These are phyloP conservation scores for Primulina huaijiensis DNA, from an alignment of 257 asterid species.

Conservation along the genomic window DNA sequence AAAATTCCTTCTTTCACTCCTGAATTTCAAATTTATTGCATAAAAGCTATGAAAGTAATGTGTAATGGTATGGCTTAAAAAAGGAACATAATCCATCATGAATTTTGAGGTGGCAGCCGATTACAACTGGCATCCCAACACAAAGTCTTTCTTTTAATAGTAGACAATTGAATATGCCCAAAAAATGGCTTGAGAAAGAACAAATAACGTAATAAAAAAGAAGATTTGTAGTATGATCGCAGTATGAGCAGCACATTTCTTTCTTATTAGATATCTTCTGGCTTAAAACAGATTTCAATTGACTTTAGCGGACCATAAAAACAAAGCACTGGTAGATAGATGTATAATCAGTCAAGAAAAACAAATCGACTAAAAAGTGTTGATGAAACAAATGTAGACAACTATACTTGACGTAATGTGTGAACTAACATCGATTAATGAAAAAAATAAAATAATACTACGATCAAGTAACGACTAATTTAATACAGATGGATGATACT, in stretches of 20 bases:
- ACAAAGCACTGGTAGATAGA: neutral
- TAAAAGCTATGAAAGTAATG: no score
- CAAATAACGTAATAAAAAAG: neutral
- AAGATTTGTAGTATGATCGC: no score
- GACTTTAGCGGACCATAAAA: neutral
- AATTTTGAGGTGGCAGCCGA: neutral
- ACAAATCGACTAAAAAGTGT: neutral
- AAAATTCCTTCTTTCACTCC: neutral
- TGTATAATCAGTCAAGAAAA: no score
- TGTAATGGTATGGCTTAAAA: neutral
- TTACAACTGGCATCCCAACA: neutral
- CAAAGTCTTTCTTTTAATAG: neutral
- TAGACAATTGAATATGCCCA: neutral
- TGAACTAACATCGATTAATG: neutral
- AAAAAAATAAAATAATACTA: no score
- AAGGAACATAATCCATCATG: neutral
- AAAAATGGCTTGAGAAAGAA: neutral
- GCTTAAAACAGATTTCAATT: neutral
- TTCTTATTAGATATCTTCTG: neutral
- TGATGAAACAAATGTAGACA: no score
- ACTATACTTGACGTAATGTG: neutral
- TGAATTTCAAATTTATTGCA: no score
- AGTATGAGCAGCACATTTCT: neutral
- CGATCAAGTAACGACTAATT: no score
- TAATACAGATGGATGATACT: neutral